Evolutionary conservation across 23 red algal species (phyloP).

Genomic region (Pyropia yezoensis): DNA sequence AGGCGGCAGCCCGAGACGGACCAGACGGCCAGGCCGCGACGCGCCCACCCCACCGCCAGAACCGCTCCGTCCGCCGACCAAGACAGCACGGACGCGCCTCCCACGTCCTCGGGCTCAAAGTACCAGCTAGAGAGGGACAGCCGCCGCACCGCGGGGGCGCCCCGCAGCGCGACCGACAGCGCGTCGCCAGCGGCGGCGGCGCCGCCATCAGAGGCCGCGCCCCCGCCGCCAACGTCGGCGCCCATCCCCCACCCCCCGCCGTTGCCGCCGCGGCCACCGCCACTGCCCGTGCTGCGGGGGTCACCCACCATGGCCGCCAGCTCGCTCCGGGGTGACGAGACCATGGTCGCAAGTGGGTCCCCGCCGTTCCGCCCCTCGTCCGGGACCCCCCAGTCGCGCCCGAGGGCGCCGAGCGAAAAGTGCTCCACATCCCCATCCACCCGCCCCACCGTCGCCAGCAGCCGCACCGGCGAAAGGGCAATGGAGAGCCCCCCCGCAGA

Average conservation of each 20-base stretch:
- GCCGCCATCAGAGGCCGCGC: no score
- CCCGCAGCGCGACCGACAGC: no score
- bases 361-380: no score
- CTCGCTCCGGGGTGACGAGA: no score
- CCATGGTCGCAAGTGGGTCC: no score
- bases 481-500: conserved; percentile 28
- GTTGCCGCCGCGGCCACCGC: no score
- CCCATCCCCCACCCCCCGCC: no score
- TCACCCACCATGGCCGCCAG: no score
- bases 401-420: conserved; percentile 46
- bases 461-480: conserved; percentile 53
- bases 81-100: conserved; percentile 26
- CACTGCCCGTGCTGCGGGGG: no score
- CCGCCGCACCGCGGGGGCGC: conserved; percentile 40
- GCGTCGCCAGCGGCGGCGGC: conserved; percentile 38
- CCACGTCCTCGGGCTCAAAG: conserved; percentile 69
- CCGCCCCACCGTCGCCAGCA: conserved; percentile 62
- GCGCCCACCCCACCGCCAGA: conserved; percentile 75
- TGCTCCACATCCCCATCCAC: conserved; percentile 63
- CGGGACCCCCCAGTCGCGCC: no score
- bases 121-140: conserved; percentile 63
- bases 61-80: conserved; percentile 82
- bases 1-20: conserved; percentile 72
- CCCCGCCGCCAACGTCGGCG: no score
- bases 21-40: conserved; percentile 79